Conservation (phyloP, 257 asterid species). For the Ligustrum vulgare region DNA sequence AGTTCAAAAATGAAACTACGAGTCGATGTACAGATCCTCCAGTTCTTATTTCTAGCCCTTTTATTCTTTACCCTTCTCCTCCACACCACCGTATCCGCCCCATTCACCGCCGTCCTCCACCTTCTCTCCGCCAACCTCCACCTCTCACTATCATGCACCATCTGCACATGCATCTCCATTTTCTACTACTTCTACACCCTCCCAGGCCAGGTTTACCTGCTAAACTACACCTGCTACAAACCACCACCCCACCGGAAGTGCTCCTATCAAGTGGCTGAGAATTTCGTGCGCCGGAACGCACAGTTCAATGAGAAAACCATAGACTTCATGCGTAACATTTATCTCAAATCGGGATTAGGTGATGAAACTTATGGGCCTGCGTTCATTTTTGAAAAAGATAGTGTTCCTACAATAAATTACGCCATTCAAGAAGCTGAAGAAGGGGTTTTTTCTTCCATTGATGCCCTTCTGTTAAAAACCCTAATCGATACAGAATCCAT, state of each 20-base stretch:
- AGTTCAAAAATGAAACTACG: conserved; percentile 1
- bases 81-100: conserved; percentile 25
- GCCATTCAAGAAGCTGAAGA: conserved; percentile 65
- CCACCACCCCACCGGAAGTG: conserved; percentile 59
- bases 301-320: conserved; percentile 28
- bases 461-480: conserved; percentile 50
- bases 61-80: conserved; percentile 37
- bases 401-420: conserved; percentile 34
- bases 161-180: conserved; percentile 21
- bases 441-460: conserved; percentile 55
- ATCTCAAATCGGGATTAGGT: conserved; percentile 56
- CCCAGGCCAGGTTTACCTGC: conserved; percentile 42
- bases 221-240: conserved; percentile 61
- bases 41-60: conserved; percentile 41
- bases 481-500: conserved; percentile 31
- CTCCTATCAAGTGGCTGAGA: conserved; percentile 41
- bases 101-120: conserved; percentile 27
- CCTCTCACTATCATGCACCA: conserved; percentile 25
- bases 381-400: conserved; percentile 44
- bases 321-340: conserved; percentile 56
- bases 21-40: conserved; percentile 25
- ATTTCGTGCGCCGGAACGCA: conserved; percentile 33
- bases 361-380: conserved; percentile 69
- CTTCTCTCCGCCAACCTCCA: conserved; percentile 32
- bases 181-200: conserved; percentile 30